Evolutionary conservation across 495 filamentous ascomycete species (phyloP).

Genomic region (Penicillium maclennaniae): DNA sequence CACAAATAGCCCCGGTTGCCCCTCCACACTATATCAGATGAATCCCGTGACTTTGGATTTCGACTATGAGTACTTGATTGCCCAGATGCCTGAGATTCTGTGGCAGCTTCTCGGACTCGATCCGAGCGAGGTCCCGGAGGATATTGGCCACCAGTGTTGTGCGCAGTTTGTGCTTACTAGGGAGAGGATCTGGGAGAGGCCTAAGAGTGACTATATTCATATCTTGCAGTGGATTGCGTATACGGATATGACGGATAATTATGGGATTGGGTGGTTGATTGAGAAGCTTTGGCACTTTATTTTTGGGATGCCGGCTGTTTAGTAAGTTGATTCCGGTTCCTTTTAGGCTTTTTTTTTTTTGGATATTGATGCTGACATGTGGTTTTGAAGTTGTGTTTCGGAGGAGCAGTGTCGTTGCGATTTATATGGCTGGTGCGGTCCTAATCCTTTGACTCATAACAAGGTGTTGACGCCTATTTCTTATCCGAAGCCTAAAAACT

Average conservation of each 20-base stretch:
- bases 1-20: background rate
- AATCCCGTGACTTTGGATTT: background rate
- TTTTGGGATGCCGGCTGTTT: slow-evolving; percentile 19
- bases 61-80: too few relatives aligned
- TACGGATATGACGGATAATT: slow-evolving; percentile 22
- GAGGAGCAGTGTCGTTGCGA: too few relatives aligned
- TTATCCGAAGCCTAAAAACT: too few relatives aligned
- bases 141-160: slow-evolving; percentile 27
- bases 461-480: too few relatives aligned
- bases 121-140: slow-evolving; percentile 4
- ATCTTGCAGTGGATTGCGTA: slow-evolving; percentile 25
- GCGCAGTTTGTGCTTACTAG: slow-evolving; percentile 16
- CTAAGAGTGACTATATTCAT: slow-evolving; percentile 22
- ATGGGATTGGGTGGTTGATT: slow-evolving; percentile 22
- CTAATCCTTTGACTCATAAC: too few relatives aligned
- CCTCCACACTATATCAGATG: background rate
- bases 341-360: too few relatives aligned
- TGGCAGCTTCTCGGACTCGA: background rate
- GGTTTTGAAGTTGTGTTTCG: too few relatives aligned
- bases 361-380: too few relatives aligned
- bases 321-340: slow-evolving; percentile 2
- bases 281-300: slow-evolving; percentile 25
- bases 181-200: slow-evolving; percentile 22
- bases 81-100: background rate
- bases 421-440: too few relatives aligned